Percentiles rank a stretch among this genome's conserved stretches.
These are phyloP conservation scores for Fraxinus paxiana DNA, from an alignment of 305 asterid genomes.

Conservation along the genomic window DNA sequence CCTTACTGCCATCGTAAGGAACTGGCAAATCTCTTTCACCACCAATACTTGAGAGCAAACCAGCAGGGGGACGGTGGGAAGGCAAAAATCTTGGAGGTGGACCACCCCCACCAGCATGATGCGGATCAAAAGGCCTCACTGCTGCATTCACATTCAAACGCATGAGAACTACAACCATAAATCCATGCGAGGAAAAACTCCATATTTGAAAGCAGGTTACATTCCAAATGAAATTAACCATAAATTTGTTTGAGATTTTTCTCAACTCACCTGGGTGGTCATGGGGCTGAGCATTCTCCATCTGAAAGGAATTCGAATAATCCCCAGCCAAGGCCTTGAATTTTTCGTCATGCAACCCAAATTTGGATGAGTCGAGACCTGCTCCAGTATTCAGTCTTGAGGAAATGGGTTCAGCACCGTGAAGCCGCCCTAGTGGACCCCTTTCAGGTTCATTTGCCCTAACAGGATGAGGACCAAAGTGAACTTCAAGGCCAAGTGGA, in stretches of 20 bases:
- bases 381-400: constrained; percentile 39
- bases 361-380: constrained; percentile 37
- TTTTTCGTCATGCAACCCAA: constrained; percentile 52
- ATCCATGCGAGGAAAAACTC: neutral
- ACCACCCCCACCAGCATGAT: constrained; percentile 41
- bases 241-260: neutral
- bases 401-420: constrained; percentile 35
- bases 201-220: constrained; percentile 2
- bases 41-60: constrained; percentile 14
- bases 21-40: constrained; percentile 26
- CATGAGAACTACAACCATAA: neutral
- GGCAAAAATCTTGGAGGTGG: constrained; percentile 50
- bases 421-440: constrained; percentile 36
- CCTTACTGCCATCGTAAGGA: constrained; percentile 17
- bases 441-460: constrained; percentile 47
- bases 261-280: constrained; percentile 52
- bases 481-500: constrained; percentile 45
- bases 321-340: constrained; percentile 41
- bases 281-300: constrained; percentile 36
- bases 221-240: neutral
- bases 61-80: constrained; percentile 44
- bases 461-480: constrained; percentile 36
- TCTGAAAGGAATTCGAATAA: constrained; percentile 38
- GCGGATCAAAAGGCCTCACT: constrained; percentile 40
- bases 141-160: constrained; percentile 34